Conservation (phyloP, 495 filamentous ascomycete species). For the Aspergillus taichungensis region DNA sequence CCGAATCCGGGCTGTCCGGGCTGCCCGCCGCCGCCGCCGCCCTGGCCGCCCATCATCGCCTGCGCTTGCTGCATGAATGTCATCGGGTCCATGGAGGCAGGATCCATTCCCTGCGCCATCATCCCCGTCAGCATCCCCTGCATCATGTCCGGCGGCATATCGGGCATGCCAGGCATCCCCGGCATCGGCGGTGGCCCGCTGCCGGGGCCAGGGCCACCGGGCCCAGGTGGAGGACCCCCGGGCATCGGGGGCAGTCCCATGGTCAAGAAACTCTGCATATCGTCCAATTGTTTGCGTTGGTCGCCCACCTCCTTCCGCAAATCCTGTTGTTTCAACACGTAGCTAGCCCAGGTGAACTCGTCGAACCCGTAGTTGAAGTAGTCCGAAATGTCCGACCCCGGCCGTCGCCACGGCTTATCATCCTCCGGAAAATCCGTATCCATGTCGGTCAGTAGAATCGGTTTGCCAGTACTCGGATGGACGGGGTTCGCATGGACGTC, state of each 20-base stretch:
- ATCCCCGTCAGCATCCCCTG: slow-evolving; percentile 74
- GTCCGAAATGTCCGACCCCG: slow-evolving; percentile 89
- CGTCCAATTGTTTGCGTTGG: slow-evolving; percentile 78
- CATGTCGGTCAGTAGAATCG: slow-evolving; percentile 63
- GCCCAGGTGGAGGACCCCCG: slow-evolving; percentile 42
- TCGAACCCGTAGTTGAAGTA: slow-evolving; percentile 99
- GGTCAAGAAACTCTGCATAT: slow-evolving; percentile 75
- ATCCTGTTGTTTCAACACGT: slow-evolving; percentile 79
- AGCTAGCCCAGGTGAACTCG: slow-evolving; percentile 96
- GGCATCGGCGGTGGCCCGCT: slow-evolving; percentile 47
- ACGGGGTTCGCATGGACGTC: slow-evolving; percentile 77
- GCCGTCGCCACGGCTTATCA: slow-evolving; percentile 91
- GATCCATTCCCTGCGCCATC: slow-evolving; percentile 77
- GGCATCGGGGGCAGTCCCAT: slow-evolving; percentile 69
- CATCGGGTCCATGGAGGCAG: slow-evolving; percentile 64
- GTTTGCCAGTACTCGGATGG: slow-evolving; percentile 63
- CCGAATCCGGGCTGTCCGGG: slow-evolving; percentile 33
- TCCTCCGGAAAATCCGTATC: slow-evolving; percentile 69
- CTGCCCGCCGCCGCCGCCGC: slow-evolving; percentile 31
- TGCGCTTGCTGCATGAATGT: slow-evolving; percentile 46
- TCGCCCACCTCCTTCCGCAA: slow-evolving; percentile 63
- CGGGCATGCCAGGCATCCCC: slow-evolving; percentile 60
- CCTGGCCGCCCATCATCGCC: slow-evolving; percentile 41
- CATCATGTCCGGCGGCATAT: slow-evolving; percentile 65
- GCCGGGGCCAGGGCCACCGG: slow-evolving; percentile 23